Base-by-base conservation (phyloP, 1,139 yeast species). In the Diutina sp. region DNA sequence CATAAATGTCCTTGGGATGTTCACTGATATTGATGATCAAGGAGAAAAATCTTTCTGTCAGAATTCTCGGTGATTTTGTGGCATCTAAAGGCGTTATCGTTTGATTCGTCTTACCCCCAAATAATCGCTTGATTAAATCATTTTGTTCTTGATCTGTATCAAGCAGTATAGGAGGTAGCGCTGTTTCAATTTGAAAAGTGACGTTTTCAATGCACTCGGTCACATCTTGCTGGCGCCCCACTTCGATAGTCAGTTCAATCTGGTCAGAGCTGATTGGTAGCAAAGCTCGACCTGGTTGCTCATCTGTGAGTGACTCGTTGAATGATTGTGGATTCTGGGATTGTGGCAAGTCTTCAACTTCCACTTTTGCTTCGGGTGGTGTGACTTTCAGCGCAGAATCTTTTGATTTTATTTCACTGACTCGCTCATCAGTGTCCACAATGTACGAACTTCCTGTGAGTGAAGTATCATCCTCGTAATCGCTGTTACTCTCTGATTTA, bases 121-220 rank as follows among this genome's bases (percentile, higher is more conserved):
- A 93, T 53, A 93, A 72, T 55, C 80, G 76, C 65, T 91, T 91
- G 55, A 91, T 78, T 52, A 89, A 67, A 69, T 91, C 98, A 55
- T 77, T 68, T 65, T 91, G 97, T 66, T 91, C 97, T 25, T 88
- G 85, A 64, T 87, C 95, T 2, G 79, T 82, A 57, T 84, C 88
- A 46, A 87, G 71, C 2, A 68, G 67, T 14, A 75, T 74, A 0
- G 97, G 96, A 55, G 81, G 83, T 59, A 87, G 76, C 0, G 97
- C 95, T n/a, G 96, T 89, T 66, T 91, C 97, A 38, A 91, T 74
- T 67, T 91, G 98, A 61, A 85, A 88, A n/a, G 91, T 76, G 4
- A 93, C 97, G 68, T 93, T 93, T 58, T 91, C 96, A 64, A 93
- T 90, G 69, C 98, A 91, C 67, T 93, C 99, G 0, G 97, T 90